Base-by-base conservation (phyloP, 306 rosid species). In the Cotoneaster glaucophyllus region DNA sequence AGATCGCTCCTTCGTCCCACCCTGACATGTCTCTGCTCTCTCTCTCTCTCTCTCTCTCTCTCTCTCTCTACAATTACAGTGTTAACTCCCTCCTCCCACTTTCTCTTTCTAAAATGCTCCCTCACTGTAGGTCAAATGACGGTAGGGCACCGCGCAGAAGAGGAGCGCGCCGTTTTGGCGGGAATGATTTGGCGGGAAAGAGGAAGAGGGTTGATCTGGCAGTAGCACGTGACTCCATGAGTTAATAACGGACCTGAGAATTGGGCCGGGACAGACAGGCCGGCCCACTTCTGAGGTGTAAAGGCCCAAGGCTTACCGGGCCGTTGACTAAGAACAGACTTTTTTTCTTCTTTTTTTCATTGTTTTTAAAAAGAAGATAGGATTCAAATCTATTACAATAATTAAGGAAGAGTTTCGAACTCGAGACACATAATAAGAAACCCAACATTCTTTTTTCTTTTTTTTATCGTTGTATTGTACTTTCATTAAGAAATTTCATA, bases 1-100 rank as follows among this genome's bases (percentile, higher is more conserved):
- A 92, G 57, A 95, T 78, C 18, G 90, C 99, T 69, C 99, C 99
- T 74, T 95, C 99, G 79, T 95, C 99, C 99, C 99, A 95, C 4
- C 97, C 99, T 21, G 99, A 92, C 99, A 95, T 93, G 8, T 52
- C 64, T 76, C 15, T 29, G 3, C 61, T 78, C 66, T 74, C 76
- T 72, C 32, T 41, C 82, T 83, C 57, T 45, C 69, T 62, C 73
- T 32, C 74, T 22, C 1, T 7, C 41, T 37, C 10, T 37, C 45
- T 48, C 54, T 48, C 54, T 50, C 8, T 15, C 54, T 48, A 48
- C 19, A 48, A 48, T 69, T 37, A 59, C n/a, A 48, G 14, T 26
- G 41, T n/a, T 6, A 50, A 34, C 69, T 59, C 37, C 65, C 68
- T 9, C 65, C 67, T 9, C 65, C 15, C 19, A 15, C 54, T 48